These are phyloP conservation scores for Vigna angularis DNA, from an alignment of 306 rosid species.

Conservation along the genomic window DNA sequence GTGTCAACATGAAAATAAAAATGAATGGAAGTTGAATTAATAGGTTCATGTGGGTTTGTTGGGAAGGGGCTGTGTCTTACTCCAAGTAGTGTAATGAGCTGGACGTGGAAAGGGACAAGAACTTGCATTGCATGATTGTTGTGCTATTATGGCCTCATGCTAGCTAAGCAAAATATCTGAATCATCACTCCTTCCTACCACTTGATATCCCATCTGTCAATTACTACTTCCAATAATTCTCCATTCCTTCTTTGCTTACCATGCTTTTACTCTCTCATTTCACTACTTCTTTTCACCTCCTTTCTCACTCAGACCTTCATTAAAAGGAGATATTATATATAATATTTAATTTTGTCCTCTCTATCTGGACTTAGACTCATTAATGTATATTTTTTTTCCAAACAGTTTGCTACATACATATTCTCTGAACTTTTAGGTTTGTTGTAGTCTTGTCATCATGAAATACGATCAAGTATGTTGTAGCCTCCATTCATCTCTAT, in stretches of 20 bases:
- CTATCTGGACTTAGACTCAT: too few species aligned
- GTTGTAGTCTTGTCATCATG: not conserved
- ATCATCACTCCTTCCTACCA: slow-evolving; percentile 61
- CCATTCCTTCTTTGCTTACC: slow-evolving; percentile 41
- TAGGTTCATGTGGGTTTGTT: slow-evolving; percentile 79
- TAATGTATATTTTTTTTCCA: too few species aligned
- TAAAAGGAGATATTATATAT: too few species aligned
- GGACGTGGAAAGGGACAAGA: slow-evolving; percentile 77
- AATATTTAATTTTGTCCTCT: too few species aligned
- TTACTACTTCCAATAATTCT: slow-evolving; percentile 40
- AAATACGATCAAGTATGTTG: too few species aligned
- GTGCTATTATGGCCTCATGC: slow-evolving; percentile 42
- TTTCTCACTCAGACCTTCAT: too few species aligned
- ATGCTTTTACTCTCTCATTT: slow-evolving; percentile 33
- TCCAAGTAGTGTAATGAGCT: slow-evolving; percentile 71
- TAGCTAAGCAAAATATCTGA: slow-evolving; percentile 34
- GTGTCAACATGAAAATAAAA: slow-evolving; percentile 10
- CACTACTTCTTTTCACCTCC: slow-evolving; percentile 41
- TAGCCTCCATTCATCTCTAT: too few species aligned
- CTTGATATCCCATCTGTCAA: slow-evolving; percentile 61
- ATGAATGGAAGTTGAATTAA: slow-evolving; percentile 50
- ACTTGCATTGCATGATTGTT: slow-evolving; percentile 55
- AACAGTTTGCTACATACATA: not conserved
- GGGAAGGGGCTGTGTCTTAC: slow-evolving; percentile 66
- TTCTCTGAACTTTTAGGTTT: not conserved